Evolutionary conservation across 2,329 filamentous ascomycete species (phyloP).

Genomic region (Mycosphaerella sp.): DNA sequence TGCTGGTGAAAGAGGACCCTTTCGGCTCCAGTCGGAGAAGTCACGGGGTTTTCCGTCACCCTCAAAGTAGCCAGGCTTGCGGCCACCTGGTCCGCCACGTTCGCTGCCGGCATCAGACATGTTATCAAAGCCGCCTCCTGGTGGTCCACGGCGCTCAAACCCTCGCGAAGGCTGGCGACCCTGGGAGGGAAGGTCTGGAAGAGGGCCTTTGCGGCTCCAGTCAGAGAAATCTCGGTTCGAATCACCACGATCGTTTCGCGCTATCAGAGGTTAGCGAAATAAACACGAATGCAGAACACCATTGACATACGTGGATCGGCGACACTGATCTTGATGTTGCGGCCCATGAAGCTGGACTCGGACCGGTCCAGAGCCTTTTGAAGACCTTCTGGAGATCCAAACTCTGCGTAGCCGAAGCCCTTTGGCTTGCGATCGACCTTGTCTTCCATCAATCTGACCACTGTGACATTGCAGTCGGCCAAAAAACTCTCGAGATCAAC

Average conservation of each 20-base stretch:
- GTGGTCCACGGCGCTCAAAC: slow-evolving; percentile 28
- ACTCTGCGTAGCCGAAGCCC: slow-evolving; percentile 97
- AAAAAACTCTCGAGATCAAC: slow-evolving; percentile 84
- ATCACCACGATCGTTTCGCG: slow-evolving; percentile 60
- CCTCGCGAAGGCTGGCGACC: slow-evolving; percentile 41
- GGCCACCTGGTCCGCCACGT: slow-evolving; percentile 46
- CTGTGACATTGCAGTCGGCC: slow-evolving; percentile 74
- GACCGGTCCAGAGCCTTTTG: slow-evolving; percentile 84
- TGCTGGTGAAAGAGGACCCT: slow-evolving; percentile 77
- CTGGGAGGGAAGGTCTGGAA: slow-evolving; percentile 63
- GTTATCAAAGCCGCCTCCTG: slow-evolving; percentile 27
- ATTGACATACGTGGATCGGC: slow-evolving; percentile 88
- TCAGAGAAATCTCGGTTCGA: slow-evolving; percentile 67
- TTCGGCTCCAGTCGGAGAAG: slow-evolving; percentile 89
- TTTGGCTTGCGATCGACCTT: slow-evolving; percentile 90
- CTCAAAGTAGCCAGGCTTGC: slow-evolving; percentile 61
- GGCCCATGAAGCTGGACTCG: slow-evolving; percentile 75
- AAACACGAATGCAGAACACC: neutral
- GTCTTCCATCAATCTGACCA: slow-evolving; percentile 94
- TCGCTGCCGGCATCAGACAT: slow-evolving; percentile 50
- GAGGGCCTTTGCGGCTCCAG: slow-evolving; percentile 89
- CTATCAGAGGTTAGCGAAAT: slow-evolving; percentile 14
- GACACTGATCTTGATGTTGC: slow-evolving; percentile 87
- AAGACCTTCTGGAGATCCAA: slow-evolving; percentile 76
- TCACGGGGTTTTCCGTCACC: slow-evolving; percentile 71